These are phyloP conservation scores for Zygoascus bituminiphila DNA, from an alignment of 805 yeast genomes.

Conservation along the genomic window DNA sequence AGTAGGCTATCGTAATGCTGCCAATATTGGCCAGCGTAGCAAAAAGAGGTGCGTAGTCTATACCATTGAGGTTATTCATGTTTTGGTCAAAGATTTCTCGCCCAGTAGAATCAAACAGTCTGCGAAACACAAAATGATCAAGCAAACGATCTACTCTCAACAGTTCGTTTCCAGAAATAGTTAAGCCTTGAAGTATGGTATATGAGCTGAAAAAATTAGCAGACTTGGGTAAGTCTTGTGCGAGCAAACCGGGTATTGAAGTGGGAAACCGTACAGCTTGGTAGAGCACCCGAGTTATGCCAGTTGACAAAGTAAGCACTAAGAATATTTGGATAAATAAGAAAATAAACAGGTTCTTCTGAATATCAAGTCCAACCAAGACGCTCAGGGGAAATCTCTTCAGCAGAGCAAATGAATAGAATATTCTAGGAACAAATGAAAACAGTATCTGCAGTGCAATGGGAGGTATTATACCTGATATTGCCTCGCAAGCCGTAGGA, in stretches of 20 bases:
- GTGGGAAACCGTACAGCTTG: slow-evolving; percentile 61
- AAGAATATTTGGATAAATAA: slow-evolving; percentile 75
- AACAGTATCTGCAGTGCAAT: slow-evolving; percentile 55
- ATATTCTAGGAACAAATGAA: slow-evolving; percentile 50
- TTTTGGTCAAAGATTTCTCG: slow-evolving; percentile 41
- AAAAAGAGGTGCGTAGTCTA: slow-evolving; percentile 71
- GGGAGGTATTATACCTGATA: slow-evolving; percentile 63
- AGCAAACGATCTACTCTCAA: slow-evolving; percentile 50
- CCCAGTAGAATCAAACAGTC: slow-evolving; percentile 48
- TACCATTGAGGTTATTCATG: slow-evolving; percentile 36
- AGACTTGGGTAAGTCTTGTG: slow-evolving; percentile 74
- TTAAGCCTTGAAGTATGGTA: slow-evolving; percentile 62
- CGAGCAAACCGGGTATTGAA: slow-evolving; percentile 61
- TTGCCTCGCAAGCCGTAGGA: slow-evolving; percentile 39
- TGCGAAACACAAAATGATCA: slow-evolving; percentile 30
- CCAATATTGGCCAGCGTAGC: slow-evolving; percentile 72
- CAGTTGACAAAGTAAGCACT: slow-evolving; percentile 78
- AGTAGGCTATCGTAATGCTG: slow-evolving; percentile 69
- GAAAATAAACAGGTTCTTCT: slow-evolving; percentile 69
- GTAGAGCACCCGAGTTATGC: slow-evolving; percentile 55
- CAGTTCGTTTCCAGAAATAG: slow-evolving; percentile 65
- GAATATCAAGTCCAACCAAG: slow-evolving; percentile 60
- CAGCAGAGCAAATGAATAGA: slow-evolving; percentile 44
- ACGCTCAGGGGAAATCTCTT: slow-evolving; percentile 57
- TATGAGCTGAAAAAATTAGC: slow-evolving; percentile 81